A percentile compares a stretch with the other conserved stretches of the same genome.
Evolutionary conservation across 2,329 filamentous ascomycete species (phyloP).

Genomic region (Myriosclerotinia duriaeana): DNA sequence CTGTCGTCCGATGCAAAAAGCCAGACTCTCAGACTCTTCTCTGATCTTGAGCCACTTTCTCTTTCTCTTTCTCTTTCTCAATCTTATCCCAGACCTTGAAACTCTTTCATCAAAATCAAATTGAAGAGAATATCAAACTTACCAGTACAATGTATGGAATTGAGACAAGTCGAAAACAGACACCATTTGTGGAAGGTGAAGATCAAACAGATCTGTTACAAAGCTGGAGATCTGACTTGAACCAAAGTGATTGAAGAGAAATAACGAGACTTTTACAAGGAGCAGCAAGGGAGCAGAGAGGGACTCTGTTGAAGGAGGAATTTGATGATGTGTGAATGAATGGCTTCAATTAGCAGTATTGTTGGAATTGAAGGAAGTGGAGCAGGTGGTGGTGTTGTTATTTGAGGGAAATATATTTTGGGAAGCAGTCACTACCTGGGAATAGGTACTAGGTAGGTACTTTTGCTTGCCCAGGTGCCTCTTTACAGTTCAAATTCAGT

Average conservation of each 20-base stretch:
- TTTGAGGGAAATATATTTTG: neutral
- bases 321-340: neutral
- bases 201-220: neutral
- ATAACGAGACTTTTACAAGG: slow-evolving; percentile 3
- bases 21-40: neutral
- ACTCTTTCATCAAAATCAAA: neutral
- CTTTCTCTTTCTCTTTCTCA: neutral
- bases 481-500: no score
- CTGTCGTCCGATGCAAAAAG: neutral
- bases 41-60: neutral
- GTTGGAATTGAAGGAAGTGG: neutral
- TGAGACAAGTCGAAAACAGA: neutral
- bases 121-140: neutral
- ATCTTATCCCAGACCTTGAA: no score
- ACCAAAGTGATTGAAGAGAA: neutral
- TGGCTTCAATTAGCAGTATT: neutral
- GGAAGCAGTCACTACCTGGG: no score
- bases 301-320: neutral
- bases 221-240: neutral
- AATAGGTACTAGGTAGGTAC: no score
- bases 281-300: slow-evolving; percentile 5
- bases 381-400: neutral
- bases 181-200: neutral
- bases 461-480: no score
- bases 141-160: neutral